Evolutionary conservation across 305 asterid genomes (phyloP).

Genomic region (Coffea humblotiana): DNA sequence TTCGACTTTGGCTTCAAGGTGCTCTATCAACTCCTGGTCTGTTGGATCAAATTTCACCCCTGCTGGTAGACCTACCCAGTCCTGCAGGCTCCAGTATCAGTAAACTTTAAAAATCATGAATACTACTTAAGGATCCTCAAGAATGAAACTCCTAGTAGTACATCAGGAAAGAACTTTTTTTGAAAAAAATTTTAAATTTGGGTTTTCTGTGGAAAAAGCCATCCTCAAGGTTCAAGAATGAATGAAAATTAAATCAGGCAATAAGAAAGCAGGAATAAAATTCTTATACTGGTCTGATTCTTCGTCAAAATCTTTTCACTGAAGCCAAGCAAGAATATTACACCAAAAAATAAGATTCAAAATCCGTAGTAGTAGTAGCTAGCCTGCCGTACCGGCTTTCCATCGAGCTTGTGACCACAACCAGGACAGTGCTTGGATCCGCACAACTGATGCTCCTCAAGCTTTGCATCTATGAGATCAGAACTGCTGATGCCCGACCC

Average conservation of each 20-base stretch:
- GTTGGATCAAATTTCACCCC: slow-evolving; percentile 99
- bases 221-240: neutral
- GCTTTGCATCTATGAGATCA: slow-evolving; percentile 96
- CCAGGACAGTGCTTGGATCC: slow-evolving; percentile 98
- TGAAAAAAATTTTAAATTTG: neutral
- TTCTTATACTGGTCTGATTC: slow-evolving; percentile 20
- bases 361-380: neutral
- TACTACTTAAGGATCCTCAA: neutral
- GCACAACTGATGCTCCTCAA: slow-evolving; percentile 91
- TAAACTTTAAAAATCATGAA: neutral
- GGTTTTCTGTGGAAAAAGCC: neutral
- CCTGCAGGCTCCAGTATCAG: slow-evolving; percentile 42
- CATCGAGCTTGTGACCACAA: slow-evolving; percentile 95
- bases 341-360: neutral
- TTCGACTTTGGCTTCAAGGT: slow-evolving; percentile 85
- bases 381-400: slow-evolving; percentile 67
- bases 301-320: slow-evolving; percentile 31
- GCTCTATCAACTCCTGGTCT: slow-evolving; percentile 95
- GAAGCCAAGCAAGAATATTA: slow-evolving; percentile 60
- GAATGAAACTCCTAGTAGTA: neutral
- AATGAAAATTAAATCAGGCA: neutral
- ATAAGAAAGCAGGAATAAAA: slow-evolving; percentile 24
- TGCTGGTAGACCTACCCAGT: slow-evolving; percentile 98
- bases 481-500: slow-evolving; percentile 67
- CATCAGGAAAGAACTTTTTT: neutral